Evolutionary conservation across 192 early-diverging fungal species (phyloP).

Genomic region (Coemansia sp.): DNA sequence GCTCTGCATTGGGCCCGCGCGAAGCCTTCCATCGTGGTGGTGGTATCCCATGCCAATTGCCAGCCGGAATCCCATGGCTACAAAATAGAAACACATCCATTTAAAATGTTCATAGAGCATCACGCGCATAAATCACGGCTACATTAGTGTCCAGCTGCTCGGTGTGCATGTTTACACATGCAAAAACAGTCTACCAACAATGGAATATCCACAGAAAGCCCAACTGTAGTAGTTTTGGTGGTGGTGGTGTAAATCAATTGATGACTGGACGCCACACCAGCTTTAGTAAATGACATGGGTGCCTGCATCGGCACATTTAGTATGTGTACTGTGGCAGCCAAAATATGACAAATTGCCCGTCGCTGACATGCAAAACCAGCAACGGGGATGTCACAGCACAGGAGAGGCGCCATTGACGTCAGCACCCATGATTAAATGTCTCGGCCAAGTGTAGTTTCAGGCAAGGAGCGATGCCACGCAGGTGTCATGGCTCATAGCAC

Average conservation of each 20-base stretch:
- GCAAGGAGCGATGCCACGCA: background rate
- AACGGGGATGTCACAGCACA: background rate
- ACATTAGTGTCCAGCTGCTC: constrained; percentile 3
- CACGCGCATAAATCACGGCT: background rate
- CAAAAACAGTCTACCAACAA: background rate
- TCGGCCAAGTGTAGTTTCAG: background rate
- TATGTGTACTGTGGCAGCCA: background rate
- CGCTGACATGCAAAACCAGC: background rate
- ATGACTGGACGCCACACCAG: constrained; percentile 21
- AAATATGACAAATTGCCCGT: background rate
- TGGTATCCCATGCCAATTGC: constrained; percentile 57
- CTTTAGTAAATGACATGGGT: constrained; percentile 13
- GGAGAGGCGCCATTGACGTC: background rate
- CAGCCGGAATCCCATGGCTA: constrained; percentile 56
- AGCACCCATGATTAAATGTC: background rate
- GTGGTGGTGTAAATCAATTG: constrained; percentile 3
- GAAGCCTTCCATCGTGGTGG: constrained; percentile 44
- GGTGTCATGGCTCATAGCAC: background rate
- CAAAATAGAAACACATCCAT: constrained; percentile 2
- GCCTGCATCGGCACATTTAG: constrained; percentile 10
- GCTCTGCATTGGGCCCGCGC: constrained; percentile 38
- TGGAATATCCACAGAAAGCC: background rate
- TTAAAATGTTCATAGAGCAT: background rate
- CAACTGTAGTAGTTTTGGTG: background rate
- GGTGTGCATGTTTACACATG: background rate